Evolutionary conservation across 2,329 filamentous ascomycete genomes (phyloP).

Genomic region (Fonsecaea nubica): DNA sequence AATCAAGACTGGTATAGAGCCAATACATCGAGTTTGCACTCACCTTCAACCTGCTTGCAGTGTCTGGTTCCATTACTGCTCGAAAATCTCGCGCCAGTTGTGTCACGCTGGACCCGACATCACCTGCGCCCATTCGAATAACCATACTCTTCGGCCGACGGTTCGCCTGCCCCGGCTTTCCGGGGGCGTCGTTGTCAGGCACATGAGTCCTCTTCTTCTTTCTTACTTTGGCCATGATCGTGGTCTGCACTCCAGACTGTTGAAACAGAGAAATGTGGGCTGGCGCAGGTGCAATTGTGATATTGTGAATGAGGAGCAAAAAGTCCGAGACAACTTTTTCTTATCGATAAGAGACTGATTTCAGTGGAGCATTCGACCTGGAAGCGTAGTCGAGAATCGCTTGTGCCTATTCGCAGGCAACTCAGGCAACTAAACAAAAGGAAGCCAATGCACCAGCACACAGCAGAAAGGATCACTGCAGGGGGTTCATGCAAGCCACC

Average conservation of each 20-base stretch:
- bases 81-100: constrained; percentile 92
- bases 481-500: too few species aligned
- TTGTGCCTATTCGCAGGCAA: too few species aligned
- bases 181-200: constrained; percentile 68
- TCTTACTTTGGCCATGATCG: constrained; percentile 75
- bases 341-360: constrained; percentile 19
- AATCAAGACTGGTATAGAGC: background rate
- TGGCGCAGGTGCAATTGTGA: background rate
- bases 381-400: background rate
- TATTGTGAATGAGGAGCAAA: background rate
- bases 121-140: constrained; percentile 91
- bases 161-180: constrained; percentile 65
- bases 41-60: constrained; percentile 81
- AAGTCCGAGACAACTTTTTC: constrained; percentile 20
- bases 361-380: background rate
- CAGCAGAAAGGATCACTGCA: too few species aligned
- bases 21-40: background rate
- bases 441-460: too few species aligned
- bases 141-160: constrained; percentile 95
- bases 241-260: background rate
- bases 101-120: constrained; percentile 88
- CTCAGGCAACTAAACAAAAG: too few species aligned
- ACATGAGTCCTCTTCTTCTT: constrained; percentile 89
- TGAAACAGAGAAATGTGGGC: background rate
- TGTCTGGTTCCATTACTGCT: constrained; percentile 93